phyloP scores from a whole-genome alignment of 306 rosid species.

The Prunus armeniaca region DNA sequence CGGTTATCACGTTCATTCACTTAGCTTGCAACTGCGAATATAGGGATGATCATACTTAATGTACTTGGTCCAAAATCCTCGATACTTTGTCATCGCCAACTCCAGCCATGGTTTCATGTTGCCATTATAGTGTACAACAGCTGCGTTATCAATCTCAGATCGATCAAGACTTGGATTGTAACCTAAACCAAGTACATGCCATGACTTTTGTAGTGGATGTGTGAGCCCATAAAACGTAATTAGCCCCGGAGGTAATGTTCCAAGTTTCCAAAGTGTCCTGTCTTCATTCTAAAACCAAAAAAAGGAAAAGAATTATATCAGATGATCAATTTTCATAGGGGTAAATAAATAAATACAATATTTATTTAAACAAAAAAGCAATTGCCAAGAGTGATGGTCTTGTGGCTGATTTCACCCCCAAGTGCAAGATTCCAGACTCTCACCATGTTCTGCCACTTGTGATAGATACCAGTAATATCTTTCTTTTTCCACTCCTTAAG shows the following conservation, averaged over 20 bases:
- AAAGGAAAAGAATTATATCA: neutral
- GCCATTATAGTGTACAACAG: conserved; percentile 91
- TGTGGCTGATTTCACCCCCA: neutral
- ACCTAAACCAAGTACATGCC: conserved; percentile 99
- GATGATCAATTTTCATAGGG: neutral
- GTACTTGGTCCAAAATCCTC: conserved; percentile 80
- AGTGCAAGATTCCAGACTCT: conserved; percentile 31
- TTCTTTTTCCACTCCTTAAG: conserved; percentile 84
- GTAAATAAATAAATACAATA: neutral
- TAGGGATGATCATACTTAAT: conserved; percentile 74
- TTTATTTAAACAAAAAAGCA: neutral
- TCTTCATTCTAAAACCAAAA: conserved; percentile 70
- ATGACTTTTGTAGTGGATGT: conserved; percentile 72
- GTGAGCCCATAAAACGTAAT: conserved; percentile 91
- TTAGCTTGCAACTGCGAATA: conserved; percentile 61
- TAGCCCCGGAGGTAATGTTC: conserved; percentile 92
- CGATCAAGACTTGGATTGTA: conserved; percentile 81
- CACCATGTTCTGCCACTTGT: conserved; percentile 99
- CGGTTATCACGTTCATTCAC: conserved; percentile 30
- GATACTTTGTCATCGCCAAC: conserved; percentile 83
- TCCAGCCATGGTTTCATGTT: conserved; percentile 98
- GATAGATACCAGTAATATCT: conserved; percentile 92
- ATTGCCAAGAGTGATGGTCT: neutral
- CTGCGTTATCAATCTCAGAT: conserved; percentile 64
- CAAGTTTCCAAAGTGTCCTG: conserved; percentile 90